These are phyloP conservation scores for Malbranchea zuffiana DNA, from an alignment of 2,329 filamentous ascomycete species.

Conservation along the genomic window DNA sequence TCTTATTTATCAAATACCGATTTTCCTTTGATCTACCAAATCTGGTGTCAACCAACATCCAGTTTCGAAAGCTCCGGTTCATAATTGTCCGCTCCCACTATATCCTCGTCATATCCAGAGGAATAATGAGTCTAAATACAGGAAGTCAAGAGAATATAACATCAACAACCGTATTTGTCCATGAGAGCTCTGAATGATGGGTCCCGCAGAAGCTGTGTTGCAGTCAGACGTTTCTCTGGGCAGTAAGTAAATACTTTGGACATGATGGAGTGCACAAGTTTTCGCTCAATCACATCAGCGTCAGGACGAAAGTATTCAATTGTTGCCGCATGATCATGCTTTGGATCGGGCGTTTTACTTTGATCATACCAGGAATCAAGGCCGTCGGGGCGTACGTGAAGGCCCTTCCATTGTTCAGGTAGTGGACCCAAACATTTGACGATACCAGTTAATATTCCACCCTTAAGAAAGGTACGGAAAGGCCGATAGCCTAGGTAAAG, in stretches of 20 bases:
- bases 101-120: too few species aligned
- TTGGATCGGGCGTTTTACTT: constrained; percentile 4
- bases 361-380: constrained; percentile 23
- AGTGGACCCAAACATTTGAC: constrained; percentile 18
- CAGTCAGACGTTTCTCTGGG: constrained; percentile 6
- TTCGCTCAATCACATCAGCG: background rate
- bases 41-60: too few species aligned
- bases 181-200: constrained; percentile 7
- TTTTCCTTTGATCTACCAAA: too few species aligned
- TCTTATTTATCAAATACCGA: too few species aligned
- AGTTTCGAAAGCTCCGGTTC: too few species aligned
- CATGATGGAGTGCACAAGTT: constrained; percentile 6
- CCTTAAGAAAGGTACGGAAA: background rate
- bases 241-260: background rate
- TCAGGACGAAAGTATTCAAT: background rate
- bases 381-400: constrained; percentile 5
- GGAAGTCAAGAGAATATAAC: too few species aligned
- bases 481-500: constrained; percentile 6
- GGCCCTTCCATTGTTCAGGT: constrained; percentile 19
- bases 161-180: constrained; percentile 4
- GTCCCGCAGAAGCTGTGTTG: constrained; percentile 7
- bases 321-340: background rate
- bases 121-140: too few species aligned
- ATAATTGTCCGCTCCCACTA: too few species aligned
- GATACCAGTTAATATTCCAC: constrained; percentile 9